phyloP scores from a whole-genome alignment of 495 filamentous ascomycete species.

The Aspergillus incahuasiensis region DNA sequence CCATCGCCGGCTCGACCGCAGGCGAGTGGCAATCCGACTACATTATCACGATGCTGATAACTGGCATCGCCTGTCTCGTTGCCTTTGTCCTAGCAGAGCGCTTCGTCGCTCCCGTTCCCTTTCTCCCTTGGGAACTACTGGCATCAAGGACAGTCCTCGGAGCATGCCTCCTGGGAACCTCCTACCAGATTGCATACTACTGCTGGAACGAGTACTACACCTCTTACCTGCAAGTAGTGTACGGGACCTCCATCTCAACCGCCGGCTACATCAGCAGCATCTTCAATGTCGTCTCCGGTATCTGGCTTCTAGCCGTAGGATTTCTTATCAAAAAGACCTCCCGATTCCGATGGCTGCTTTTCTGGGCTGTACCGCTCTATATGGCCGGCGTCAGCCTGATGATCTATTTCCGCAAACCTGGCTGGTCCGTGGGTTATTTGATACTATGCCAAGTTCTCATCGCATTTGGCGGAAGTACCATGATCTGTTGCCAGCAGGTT shows the following conservation, averaged over 20 bases:
- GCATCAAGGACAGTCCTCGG: slow-evolving; percentile 59
- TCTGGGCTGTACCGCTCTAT: slow-evolving; percentile 54
- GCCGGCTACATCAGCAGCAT: slow-evolving; percentile 53
- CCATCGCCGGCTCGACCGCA: slow-evolving; percentile 40
- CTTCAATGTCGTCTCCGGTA: slow-evolving; percentile 46
- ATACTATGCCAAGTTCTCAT: slow-evolving; percentile 73
- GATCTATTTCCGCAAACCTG: slow-evolving; percentile 61
- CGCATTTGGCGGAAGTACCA: slow-evolving; percentile 54
- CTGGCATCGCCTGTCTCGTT: slow-evolving; percentile 51
- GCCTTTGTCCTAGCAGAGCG: slow-evolving; percentile 55
- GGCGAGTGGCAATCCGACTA: slow-evolving; percentile 45
- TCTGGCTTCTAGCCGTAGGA: slow-evolving; percentile 44
- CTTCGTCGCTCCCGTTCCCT: slow-evolving; percentile 47
- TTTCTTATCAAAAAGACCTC: slow-evolving; percentile 50
- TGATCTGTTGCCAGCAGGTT: slow-evolving; percentile 62
- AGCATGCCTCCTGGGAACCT: slow-evolving; percentile 52
- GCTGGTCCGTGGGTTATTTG: slow-evolving; percentile 55
- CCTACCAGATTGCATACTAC: slow-evolving; percentile 53
- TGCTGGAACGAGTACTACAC: slow-evolving; percentile 57
- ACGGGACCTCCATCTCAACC: slow-evolving; percentile 47
- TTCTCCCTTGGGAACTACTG: slow-evolving; percentile 57
- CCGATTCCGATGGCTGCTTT: slow-evolving; percentile 47
- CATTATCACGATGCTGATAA: slow-evolving; percentile 52
- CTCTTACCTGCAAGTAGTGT: slow-evolving; percentile 72
- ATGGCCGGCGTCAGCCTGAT: slow-evolving; percentile 57